Percentiles rank a stretch among this genome's conserved stretches.
Evolutionary conservation across 768 basidiomycete genomes (phyloP).

Genomic region (Panus rudis): DNA sequence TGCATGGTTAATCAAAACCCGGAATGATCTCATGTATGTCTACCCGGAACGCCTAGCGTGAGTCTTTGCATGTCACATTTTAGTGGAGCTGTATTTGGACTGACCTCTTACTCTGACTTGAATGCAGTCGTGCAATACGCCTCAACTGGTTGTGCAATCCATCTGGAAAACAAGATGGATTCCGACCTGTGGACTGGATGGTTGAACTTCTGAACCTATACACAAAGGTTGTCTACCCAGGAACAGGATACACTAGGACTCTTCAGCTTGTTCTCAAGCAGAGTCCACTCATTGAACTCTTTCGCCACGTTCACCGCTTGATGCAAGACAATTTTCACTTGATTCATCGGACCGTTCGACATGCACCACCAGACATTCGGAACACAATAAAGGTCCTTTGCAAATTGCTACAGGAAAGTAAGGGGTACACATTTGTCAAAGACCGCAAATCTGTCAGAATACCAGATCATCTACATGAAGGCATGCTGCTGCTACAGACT

Average conservation of each 20-base stretch:
- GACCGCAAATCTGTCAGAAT: too few relatives aligned
- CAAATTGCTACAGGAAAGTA: too few relatives aligned
- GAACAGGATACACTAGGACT: background rate
- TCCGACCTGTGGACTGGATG: conserved; percentile 32
- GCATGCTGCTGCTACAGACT: too few relatives aligned
- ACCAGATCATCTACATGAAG: too few relatives aligned
- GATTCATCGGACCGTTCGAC: background rate
- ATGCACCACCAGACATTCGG: background rate
- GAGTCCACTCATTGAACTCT: background rate
- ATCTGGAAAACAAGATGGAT: conserved; percentile 24
- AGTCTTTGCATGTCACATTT: background rate
- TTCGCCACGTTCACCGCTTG: background rate
- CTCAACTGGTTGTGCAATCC: conserved; percentile 28
- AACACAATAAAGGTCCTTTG: background rate
- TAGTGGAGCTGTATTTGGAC: too few relatives aligned
- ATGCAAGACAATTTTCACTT: background rate
- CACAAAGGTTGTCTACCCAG: conserved; percentile 31
- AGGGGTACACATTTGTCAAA: too few relatives aligned
- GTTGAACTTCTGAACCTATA: conserved; percentile 37
- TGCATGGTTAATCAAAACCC: conserved; percentile 3
- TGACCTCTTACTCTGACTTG: background rate
- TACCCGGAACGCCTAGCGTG: conserved; percentile 5
- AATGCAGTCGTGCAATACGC: conserved; percentile 1
- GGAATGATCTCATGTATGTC: conserved; percentile 2
- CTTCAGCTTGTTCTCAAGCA: background rate